Percentiles rank a stretch among this genome's conserved stretches.
Conservation (phyloP, 2,329 filamentous ascomycete genomes). For the Pezicula neosporulosa region DNA sequence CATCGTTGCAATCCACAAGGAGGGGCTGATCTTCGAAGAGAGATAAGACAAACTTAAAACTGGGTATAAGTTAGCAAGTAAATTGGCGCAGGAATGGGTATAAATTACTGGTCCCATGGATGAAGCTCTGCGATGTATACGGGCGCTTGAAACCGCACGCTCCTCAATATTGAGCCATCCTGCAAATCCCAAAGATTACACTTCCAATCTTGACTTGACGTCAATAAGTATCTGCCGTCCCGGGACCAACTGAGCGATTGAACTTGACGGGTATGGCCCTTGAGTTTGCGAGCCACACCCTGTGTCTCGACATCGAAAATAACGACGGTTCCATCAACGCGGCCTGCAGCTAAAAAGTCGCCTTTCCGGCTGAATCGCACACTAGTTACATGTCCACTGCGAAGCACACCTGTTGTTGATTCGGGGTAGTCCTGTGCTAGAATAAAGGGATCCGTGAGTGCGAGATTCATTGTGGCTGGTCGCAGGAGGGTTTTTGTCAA, state of each 20-base stretch:
- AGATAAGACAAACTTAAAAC: constrained; percentile 82
- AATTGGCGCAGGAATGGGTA: neutral
- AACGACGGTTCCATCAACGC: constrained; percentile 90
- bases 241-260: constrained; percentile 94
- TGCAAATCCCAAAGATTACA: constrained; percentile 91
- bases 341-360: constrained; percentile 90
- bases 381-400: constrained; percentile 63
- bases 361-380: constrained; percentile 90
- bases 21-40: constrained; percentile 91
- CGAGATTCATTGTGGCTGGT: constrained; percentile 60
- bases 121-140: constrained; percentile 96
- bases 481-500: too few relatives aligned
- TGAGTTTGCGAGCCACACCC: constrained; percentile 89
- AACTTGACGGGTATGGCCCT: constrained; percentile 90
- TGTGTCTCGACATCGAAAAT: constrained; percentile 98
- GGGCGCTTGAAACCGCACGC: constrained; percentile 86
- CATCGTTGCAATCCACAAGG: constrained; percentile 74
- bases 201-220: constrained; percentile 94
- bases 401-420: constrained; percentile 81
- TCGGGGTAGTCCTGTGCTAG: constrained; percentile 83
- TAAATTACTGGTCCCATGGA: constrained; percentile 75
- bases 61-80: constrained; percentile 30
- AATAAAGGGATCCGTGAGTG: constrained; percentile 68
- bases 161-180: constrained; percentile 67
- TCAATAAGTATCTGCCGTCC: constrained; percentile 86